A percentile compares a stretch with the other conserved stretches of the same genome.
These are phyloP conservation scores for Toxicodendron radicans DNA, from an alignment of 345 rosid genomes.

Conservation along the genomic window DNA sequence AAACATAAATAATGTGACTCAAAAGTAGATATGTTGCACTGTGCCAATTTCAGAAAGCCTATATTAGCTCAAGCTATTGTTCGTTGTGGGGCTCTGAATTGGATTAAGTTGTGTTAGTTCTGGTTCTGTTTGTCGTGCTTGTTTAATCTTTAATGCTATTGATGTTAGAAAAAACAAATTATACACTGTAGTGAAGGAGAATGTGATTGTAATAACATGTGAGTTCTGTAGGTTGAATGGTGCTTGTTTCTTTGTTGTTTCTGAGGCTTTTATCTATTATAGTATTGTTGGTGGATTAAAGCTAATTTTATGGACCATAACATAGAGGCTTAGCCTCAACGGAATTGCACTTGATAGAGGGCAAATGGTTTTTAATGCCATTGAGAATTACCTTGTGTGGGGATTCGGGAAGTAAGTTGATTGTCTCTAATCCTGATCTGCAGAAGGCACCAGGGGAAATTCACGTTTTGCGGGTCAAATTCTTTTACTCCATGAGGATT, in stretches of 20 bases:
- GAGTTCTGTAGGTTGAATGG: not conserved
- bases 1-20: not conserved
- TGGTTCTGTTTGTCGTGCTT: not conserved
- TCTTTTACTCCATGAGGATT: too few relatives aligned
- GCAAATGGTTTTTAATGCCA: too few relatives aligned
- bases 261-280: not conserved
- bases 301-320: too few relatives aligned
- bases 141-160: too few relatives aligned
- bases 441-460: not conserved
- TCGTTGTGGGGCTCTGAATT: not conserved
- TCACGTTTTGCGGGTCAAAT: too few relatives aligned
- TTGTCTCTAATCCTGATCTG: not conserved
- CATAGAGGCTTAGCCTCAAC: too few relatives aligned
- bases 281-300: too few relatives aligned
- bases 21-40: not conserved
- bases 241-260: not conserved
- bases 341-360: too few relatives aligned
- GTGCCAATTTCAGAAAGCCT: slow-evolving; percentile 1
- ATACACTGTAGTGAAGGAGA: too few relatives aligned
- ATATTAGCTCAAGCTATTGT: not conserved
- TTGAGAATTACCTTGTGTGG: too few relatives aligned
- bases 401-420: too few relatives aligned
- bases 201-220: not conserved
- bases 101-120: not conserved
- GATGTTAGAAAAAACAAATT: too few relatives aligned